phyloP scores from a whole-genome alignment of 1,284 basidiomycete genomes.

The Moesziomyces globuligerus region DNA sequence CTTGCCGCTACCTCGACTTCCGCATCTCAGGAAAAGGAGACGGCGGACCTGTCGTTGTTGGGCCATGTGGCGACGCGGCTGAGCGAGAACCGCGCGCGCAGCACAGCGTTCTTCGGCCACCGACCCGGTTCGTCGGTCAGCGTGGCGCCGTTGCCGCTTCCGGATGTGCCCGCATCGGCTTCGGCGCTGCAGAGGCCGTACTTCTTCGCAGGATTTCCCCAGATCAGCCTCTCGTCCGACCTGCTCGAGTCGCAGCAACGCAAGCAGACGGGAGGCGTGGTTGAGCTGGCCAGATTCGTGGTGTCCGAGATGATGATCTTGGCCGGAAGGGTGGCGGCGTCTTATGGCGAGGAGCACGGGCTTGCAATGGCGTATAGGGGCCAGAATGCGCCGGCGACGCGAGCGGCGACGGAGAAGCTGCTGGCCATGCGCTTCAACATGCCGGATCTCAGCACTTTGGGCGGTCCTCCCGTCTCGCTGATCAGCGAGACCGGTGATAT shows the following conservation, averaged over 20 bases:
- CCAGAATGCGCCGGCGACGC: conserved; percentile 67
- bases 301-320: conserved; percentile 87
- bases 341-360: conserved; percentile 75
- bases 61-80: conserved; percentile 62
- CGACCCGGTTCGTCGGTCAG: neutral
- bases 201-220: conserved; percentile 51
- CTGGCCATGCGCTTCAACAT: conserved; percentile 56
- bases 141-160: conserved; percentile 35
- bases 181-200: conserved; percentile 18
- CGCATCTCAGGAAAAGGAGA: conserved; percentile 7
- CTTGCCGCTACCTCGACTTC: conserved; percentile 4
- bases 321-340: conserved; percentile 80
- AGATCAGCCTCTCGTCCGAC: conserved; percentile 14
- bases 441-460: conserved; percentile 30
- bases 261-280: neutral
- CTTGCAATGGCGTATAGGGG: conserved; percentile 78
- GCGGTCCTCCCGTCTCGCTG: conserved; percentile 21
- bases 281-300: conserved; percentile 65
- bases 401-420: conserved; percentile 55
- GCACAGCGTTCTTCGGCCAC: conserved; percentile 6
- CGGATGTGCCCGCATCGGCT: conserved; percentile 6
- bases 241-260: neutral
- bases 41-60: conserved; percentile 69
- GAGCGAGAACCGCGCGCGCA: conserved; percentile 22
- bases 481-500: neutral